Evolutionary conservation across 768 basidiomycete genomes (phyloP).

Genomic region (Lactarius indigo): DNA sequence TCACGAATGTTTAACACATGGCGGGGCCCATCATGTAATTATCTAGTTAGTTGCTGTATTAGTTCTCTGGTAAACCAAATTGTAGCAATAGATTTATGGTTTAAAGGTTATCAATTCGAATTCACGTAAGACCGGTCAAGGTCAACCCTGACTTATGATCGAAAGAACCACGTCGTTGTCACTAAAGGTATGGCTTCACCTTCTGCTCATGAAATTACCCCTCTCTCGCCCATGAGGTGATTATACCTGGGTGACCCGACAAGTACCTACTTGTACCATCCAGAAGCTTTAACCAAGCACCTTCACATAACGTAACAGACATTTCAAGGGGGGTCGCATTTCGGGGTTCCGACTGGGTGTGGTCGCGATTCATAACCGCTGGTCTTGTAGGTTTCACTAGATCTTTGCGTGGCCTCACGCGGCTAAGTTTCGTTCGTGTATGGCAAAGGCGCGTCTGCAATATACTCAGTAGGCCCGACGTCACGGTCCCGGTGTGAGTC

Average conservation of each 20-base stretch:
- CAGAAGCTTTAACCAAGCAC: too few relatives aligned
- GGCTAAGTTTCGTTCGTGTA: too few relatives aligned
- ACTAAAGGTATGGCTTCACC: too few relatives aligned
- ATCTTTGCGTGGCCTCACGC: background rate
- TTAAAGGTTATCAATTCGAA: background rate
- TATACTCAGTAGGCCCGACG: background rate
- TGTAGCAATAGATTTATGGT: background rate
- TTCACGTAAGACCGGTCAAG: background rate
- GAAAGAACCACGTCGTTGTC: too few relatives aligned
- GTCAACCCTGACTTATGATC: background rate
- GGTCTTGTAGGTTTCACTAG: background rate
- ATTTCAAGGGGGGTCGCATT: background rate
- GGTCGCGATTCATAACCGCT: background rate
- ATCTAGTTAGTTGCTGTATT: constrained; percentile 2
- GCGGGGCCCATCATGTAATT: background rate
- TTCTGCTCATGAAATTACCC: background rate
- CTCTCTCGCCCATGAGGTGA: background rate
- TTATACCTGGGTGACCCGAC: background rate
- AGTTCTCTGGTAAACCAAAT: background rate
- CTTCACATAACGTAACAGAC: background rate
- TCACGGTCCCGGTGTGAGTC: background rate
- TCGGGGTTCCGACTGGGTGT: background rate
- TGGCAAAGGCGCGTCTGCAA: too few relatives aligned
- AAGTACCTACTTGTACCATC: background rate
- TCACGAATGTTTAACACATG: background rate